Evolutionary conservation across 768 basidiomycete genomes (phyloP), one percentile per base, ranked within the genome.

Genomic region (Mycena chlorophos): DNA sequence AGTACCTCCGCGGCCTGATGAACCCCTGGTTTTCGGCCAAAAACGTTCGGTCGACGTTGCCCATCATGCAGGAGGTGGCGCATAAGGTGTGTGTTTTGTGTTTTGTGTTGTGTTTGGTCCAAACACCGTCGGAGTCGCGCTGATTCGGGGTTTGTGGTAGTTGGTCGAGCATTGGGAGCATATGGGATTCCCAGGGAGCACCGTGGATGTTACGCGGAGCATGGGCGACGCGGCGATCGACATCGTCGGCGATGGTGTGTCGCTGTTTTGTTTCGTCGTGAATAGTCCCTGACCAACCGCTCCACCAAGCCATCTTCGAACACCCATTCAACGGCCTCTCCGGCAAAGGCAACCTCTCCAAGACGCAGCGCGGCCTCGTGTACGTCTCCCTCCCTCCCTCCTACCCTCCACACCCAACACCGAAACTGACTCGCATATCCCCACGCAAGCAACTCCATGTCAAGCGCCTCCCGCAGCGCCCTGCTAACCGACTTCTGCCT

Each of bases 1-100:
- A 46, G n/a, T 46, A 46, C 17, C 19, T 61, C 19, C 49, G 60
- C 19, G 47, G 31, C 25, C 54, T 62, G 5, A 58, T 62, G 56
- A 62, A 58, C 38, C 52, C 60, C 4, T 45, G 28, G 28, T 61
- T 61, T 13, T 57, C 60, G 14, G 47, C 56, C 6, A 51, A 29
- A 12, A 57, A 40, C n/a, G 53, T 61, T 4, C 56, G 56, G n/a
- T 52, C 40, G 8, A n/a, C 53, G 2, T 45, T 54, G 8, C 54
- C 56, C 4, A 25, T 45, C 0, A 57, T 62, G 25, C 45, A 27
- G 17, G 47, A 58, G 29, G 51, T 48, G 34, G 60, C 56, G 1
- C 38, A 22, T 13, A 58, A 52, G 57, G 60, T 57, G 28, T 23
- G 40, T 42, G 40, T 8, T 42, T 19, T 16, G n/a, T 42, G 13